Evolutionary conservation across 2,329 filamentous ascomycete species (phyloP), one percentile per base, ranked within the genome.

Genomic region (Paraphaeosphaeria sporulosa): DNA sequence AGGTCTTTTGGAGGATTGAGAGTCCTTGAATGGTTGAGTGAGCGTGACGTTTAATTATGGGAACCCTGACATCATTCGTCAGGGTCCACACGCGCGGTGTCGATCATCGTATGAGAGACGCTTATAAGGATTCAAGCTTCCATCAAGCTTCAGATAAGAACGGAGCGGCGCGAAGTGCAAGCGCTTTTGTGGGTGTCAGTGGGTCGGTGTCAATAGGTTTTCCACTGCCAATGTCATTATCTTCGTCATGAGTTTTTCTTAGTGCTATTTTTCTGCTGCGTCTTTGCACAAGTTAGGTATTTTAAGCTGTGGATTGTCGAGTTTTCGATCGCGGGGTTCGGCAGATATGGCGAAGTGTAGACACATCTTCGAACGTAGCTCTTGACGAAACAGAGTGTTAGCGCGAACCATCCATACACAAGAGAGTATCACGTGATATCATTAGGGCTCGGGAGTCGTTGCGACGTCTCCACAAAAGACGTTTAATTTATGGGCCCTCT

Each of bases 31-130:
- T 12, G 19, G 30, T 25, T 38, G n/a, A 21, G 4, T 30, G 44
- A 17, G 13, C 38, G 51, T 54, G 51, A 54, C 51, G 51, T 54
- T 23, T 44, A 54, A 54, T 44, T 32, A 44, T 54, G 51, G 51
- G 51, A 43, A 54, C 51, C 51, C 51, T 54, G 51, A 54, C 51
- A 54, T 54, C 51, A 54, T 54, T 27, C 51, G 48, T 40, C 38
- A 54, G 51, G 51, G 51, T 44, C 38, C 25, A 44, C 12, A 30
- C 32, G 38, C 17, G 38, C 51, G 23, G 17, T 44, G 50, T 42
- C 38, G 51, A 44, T 54, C 50, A 42, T 25, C 51, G 51, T 43
- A 21, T 43, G 9, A 44, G 25, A 15, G 25, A 34, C 23, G 38
- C 38, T 12, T 54, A 8, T 13, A 23, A 25, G 23, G 13, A 12